Evolutionary conservation across 805 yeast genomes (phyloP), one percentile per base, ranked within the genome.

Genomic region (Suhomyces pyralidae): DNA sequence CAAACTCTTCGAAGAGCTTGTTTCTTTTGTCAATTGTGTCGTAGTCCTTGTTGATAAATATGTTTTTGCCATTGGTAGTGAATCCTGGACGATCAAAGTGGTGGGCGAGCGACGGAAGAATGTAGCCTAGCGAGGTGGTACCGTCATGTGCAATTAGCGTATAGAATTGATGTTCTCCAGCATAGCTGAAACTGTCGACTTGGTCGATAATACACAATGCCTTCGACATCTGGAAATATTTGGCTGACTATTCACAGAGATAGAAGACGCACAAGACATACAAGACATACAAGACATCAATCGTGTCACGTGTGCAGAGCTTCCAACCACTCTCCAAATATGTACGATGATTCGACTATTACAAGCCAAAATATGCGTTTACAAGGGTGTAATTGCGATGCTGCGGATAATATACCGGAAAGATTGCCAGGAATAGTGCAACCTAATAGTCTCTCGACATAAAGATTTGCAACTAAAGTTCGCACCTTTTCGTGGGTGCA

Each of bases 1-100:
- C 88, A 1, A 85, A 55, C 9, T 54, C 47, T 2, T 67, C 78
- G 50, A 88, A 66, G 0, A 69, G 68, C 0, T 51, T 53, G 49
- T 69, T 76, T 55, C 86, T 62, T 32, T 62, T 61, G 22, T 79
- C 82, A 26, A 77, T 43, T 0, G 79, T 70, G 51, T 70, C 64
- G 20, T 72, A 62, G 0, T 58, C 36, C 1, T 66, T 30, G 4
- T 55, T 36, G 6, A 81, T 61, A 2, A 53, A 52, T 1, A 81
- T 70, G 38, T 62, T 63, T 3, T 42, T 28, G 8, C 25, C 28
- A 4, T 28, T n/a, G 5, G 49, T 32, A 17, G 17, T 44, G 45
- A 48, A 49, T 17, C 49, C 56, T 7, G 44, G 8, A 7, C 51
- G 49, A 7, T 44, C 51, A 46, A 74, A 66, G 30, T 56, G 49